Base-by-base conservation (phyloP, 441 rosid species). In the Omphalea diandra region DNA sequence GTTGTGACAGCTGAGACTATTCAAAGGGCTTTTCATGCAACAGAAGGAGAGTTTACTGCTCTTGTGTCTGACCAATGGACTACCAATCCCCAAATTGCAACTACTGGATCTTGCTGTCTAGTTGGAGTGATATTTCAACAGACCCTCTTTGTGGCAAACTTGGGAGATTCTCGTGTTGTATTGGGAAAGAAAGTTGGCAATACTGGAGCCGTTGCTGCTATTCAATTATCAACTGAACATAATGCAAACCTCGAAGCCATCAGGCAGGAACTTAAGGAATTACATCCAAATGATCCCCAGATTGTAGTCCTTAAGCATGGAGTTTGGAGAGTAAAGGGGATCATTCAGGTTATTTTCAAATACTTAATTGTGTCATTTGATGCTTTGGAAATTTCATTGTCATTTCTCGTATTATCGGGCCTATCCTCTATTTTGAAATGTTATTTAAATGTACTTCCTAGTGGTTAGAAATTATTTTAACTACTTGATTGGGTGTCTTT, bases 161-260 rank as follows among this genome's bases (percentile, higher is more conserved):
- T 89, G 24, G 98, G 98, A 41, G 96, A 93, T 77, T 93, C 97
- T 6, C 87, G 97, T 24, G 90, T 85, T 68, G 96, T 93, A n/a
- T 75, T 93, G 58, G 98, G 97, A 18, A 93, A 85, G 91, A 93
- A 85, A 76, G 91, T 89, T 58, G 85, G 91, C 53, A 88, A 82
- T 76, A 83, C 86, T 8, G 91, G 95, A 9, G 96, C 77, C 29
- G 70, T 85, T 75, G 86, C 93, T 65, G 96, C 96, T 41, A 81
- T 90, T 52, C 97, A 90, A 77, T 81, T 93, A 41, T 93, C 98
- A 36, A 86, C 87, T 17, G 98, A 93, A 60, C 97, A 93, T 77
- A 90, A 93, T 61, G 98, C 92, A 27, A 93, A 87, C 75, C 49
- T 79, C 12, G 98, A 81, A 74, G 88, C 84, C 67, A 80, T 87